A percentile compares a stretch with the other conserved stretches of the same genome.
Conservation (phyloP, 345 rosid species). For the Gossypium longicalyx region DNA sequence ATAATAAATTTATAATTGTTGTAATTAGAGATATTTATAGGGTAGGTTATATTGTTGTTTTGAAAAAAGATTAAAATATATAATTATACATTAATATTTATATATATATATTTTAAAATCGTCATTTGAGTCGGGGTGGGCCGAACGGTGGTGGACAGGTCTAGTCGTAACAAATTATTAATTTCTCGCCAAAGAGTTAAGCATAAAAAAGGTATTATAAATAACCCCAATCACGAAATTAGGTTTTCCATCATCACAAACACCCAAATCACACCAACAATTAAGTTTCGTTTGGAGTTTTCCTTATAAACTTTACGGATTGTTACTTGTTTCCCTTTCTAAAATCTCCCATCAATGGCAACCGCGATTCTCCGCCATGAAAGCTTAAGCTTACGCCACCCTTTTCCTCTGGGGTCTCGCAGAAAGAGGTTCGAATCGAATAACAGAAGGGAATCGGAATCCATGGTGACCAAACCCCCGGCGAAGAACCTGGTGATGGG, state of each 20-base stretch:
- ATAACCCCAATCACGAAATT: neutral
- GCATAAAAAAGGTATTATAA: too few species aligned
- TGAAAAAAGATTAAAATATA: too few species aligned
- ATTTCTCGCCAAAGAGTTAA: too few species aligned
- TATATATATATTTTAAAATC: too few species aligned
- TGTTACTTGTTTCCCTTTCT: too few species aligned
- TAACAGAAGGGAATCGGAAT: neutral
- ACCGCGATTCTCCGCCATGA: neutral
- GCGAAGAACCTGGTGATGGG: slow-evolving; percentile 42
- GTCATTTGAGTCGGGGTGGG: too few species aligned
- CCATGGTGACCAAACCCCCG: slow-evolving; percentile 29
- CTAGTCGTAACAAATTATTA: too few species aligned
- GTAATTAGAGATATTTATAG: too few species aligned
- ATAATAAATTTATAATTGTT: too few species aligned
- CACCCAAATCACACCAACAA: neutral
- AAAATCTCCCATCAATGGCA: neutral
- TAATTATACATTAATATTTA: too few species aligned
- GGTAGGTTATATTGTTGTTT: too few species aligned
- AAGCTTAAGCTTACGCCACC: neutral
- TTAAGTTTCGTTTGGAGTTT: neutral
- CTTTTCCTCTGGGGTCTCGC: slow-evolving; percentile 13
- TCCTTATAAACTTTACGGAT: neutral
- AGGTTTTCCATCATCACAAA: neutral
- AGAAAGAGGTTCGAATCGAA: slow-evolving; percentile 7
- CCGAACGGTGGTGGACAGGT: too few species aligned